Conservation (phyloP, 2,329 filamentous ascomycete genomes). For the Fusarium pininemorale region DNA sequence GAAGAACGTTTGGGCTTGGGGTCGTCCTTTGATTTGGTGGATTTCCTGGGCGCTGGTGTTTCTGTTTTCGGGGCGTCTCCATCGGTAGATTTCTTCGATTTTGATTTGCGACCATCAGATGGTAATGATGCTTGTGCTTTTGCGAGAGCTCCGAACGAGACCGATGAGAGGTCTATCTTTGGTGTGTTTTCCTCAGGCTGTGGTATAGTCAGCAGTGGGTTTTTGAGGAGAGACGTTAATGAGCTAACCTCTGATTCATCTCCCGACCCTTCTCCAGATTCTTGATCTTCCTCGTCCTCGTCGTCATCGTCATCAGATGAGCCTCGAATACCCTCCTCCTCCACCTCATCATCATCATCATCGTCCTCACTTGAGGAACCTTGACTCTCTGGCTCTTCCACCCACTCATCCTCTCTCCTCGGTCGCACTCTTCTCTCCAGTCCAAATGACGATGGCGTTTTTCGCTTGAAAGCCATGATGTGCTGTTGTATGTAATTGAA, state of each 20-base stretch:
- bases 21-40: conserved; percentile 48
- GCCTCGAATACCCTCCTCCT: conserved; percentile 42
- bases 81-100: conserved; percentile 37
- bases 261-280: conserved; percentile 38
- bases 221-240: background rate
- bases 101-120: conserved; percentile 41
- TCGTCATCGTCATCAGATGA: conserved; percentile 40
- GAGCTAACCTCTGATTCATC: conserved; percentile 41
- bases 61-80: conserved; percentile 40
- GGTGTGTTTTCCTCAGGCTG: conserved; percentile 44
- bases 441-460: conserved; percentile 45
- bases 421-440: conserved; percentile 56
- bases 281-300: conserved; percentile 35
- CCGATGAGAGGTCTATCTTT: conserved; percentile 61
- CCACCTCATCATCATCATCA: conserved; percentile 43
- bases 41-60: conserved; percentile 42
- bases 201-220: conserved; percentile 5
- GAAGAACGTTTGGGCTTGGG: conserved; percentile 59
- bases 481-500: background rate
- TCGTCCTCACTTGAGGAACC: conserved; percentile 40
- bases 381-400: conserved; percentile 50
- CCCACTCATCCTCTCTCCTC: conserved; percentile 55
- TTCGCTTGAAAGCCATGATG: conserved; percentile 53
- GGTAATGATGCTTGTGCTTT: conserved; percentile 80
- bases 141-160: conserved; percentile 91